Evolutionary conservation across 768 basidiomycete species (phyloP).

Genomic region (Paxillus ammoniavirescens): DNA sequence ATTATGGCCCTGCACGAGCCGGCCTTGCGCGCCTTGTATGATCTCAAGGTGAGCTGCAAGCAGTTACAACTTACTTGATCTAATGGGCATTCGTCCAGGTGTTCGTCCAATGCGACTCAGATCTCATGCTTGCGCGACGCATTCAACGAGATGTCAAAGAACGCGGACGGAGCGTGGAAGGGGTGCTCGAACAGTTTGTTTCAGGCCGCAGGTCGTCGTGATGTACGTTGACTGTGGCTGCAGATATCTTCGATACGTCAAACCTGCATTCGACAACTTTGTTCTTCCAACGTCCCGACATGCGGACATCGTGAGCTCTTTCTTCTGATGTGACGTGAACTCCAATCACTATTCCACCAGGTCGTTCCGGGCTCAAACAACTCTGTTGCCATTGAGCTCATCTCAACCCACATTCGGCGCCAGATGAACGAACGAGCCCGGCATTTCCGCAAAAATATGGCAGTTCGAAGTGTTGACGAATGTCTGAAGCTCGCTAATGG

Average conservation of each 20-base stretch:
- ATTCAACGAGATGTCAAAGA: conserved; percentile 87
- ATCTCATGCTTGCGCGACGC: conserved; percentile 94
- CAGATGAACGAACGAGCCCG: conserved; percentile 79
- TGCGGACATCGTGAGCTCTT: conserved; percentile 76
- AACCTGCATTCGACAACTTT: conserved; percentile 92
- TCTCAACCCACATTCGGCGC: conserved; percentile 84
- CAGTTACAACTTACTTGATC: not conserved
- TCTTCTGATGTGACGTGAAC: not conserved
- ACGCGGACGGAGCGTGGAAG: conserved; percentile 80
- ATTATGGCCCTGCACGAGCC: conserved; percentile 89
- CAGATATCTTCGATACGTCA: conserved; percentile 92
- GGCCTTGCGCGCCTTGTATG: conserved; percentile 75
- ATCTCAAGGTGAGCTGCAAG: conserved; percentile 69
- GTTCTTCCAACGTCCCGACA: conserved; percentile 83
- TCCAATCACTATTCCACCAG: conserved; percentile 37
- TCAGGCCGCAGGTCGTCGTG: not conserved
- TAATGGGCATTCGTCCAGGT: conserved; percentile 41
- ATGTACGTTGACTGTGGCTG: conserved; percentile 2
- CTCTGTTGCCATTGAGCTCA: conserved; percentile 86
- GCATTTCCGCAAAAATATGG: conserved; percentile 73
- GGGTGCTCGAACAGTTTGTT: conserved; percentile 83
- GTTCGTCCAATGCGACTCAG: conserved; percentile 92
- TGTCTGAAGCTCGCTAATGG: conserved; percentile 35
- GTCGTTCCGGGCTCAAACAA: conserved; percentile 96
- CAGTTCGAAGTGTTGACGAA: conserved; percentile 43